Base-by-base conservation (phyloP, 2,329 filamentous ascomycete species). In the Pyricularia pennisetigena region DNA sequence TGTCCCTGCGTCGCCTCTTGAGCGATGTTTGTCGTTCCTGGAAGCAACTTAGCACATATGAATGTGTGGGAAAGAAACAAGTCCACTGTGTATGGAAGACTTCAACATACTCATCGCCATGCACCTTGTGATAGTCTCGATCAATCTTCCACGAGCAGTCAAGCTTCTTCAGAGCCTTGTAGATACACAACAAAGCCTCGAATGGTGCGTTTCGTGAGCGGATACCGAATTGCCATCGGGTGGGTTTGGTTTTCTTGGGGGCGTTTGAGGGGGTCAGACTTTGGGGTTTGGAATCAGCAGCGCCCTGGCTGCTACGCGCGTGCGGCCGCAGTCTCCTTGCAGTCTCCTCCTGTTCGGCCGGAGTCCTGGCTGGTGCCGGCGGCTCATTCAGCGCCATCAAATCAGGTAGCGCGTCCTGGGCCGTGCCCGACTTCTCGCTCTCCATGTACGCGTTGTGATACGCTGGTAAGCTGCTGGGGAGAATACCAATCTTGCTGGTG, bases 171-270 rank as follows among this genome's bases (percentile, higher is more conserved):
- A 99, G 82, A 0, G 95, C 94, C 77, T 94, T 93, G 82, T 97
- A 97, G 68, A 99, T 95, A 74, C 94, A 97, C 29, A 97, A 82
- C 78, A 99, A 90, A 0, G 95, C 95, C 77, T 99, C 95, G 74
- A 94, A 93, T 0, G 95, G 95, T 68, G 93, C 91, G 75, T 98
- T 99, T 65, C 95, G 88, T 64, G 93, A 97, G 54, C 95, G 88
- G 70, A 99, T 99, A 68, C 95, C 95, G 76, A 99, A 99, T 77
- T 99, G 95, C 95, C 95, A 99, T 72, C 94, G 92, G 20, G 94
- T 92, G 0, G 91, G 91, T 75, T 92, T 93, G 5, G 84, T 80
- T 77, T 92, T 93, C 81, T 91, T 93, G 3, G 82, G 77, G 2
- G 88, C 86, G 67, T 83, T 79, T 65, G 88, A 85, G 0, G 86